phyloP scores from a whole-genome alignment of 2,329 filamentous ascomycete species.

The Alternaria postmessia region DNA sequence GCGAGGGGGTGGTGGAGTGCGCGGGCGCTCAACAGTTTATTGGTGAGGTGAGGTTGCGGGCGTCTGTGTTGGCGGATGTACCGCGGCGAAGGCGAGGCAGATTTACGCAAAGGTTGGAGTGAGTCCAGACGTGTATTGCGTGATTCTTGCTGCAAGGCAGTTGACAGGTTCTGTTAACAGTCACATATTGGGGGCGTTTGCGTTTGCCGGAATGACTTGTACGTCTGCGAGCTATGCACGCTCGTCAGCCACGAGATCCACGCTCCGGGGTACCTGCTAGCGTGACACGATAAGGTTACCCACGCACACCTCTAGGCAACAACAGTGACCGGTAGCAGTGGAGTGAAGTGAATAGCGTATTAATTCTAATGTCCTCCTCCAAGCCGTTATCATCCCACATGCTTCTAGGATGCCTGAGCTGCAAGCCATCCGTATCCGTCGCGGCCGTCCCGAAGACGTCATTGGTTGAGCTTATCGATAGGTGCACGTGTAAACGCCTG shows the following conservation, averaged over 20 bases:
- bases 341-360: background rate
- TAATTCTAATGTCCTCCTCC: background rate
- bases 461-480: conserved; percentile 20
- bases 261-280: conserved; percentile 10
- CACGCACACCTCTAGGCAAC: conserved; percentile 14
- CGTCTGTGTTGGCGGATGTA: conserved; percentile 17
- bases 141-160: conserved; percentile 32
- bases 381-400: conserved; percentile 12
- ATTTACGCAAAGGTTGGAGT: background rate
- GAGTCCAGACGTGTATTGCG: background rate
- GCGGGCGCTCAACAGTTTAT: conserved; percentile 14
- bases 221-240: conserved; percentile 17
- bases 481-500: conserved; percentile 5
- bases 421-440: background rate
- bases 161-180: conserved; percentile 17
- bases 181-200: conserved; percentile 43
- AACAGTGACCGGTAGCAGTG: conserved; percentile 1
- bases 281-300: conserved; percentile 25
- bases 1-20: conserved; percentile 16
- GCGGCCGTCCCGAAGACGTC: conserved; percentile 13
- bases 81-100: conserved; percentile 19
- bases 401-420: conserved; percentile 2
- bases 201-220: conserved; percentile 28
- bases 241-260: conserved; percentile 20
- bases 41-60: conserved; percentile 15